phyloP scores from a whole-genome alignment of 768 basidiomycete genomes.

The Leucocoprinus sp. region DNA sequence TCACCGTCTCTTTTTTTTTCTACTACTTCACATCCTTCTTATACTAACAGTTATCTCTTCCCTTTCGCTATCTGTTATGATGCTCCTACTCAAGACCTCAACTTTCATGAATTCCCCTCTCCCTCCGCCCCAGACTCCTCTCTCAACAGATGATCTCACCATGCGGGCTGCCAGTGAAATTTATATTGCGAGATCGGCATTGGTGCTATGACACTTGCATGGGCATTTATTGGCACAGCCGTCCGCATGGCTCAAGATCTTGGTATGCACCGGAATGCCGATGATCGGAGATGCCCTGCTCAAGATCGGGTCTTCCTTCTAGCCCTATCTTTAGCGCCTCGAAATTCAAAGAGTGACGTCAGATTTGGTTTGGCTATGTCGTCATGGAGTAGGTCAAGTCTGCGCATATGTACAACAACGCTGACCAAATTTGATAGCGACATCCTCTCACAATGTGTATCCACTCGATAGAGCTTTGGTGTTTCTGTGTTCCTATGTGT shows the following conservation, averaged over 20 bases:
- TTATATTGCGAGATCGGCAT: constrained; percentile 84
- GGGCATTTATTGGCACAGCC: constrained; percentile 82
- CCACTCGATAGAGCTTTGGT: constrained; percentile 53
- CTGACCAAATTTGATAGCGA: constrained; percentile 26
- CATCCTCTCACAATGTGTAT: constrained; percentile 56
- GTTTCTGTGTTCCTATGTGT: constrained; percentile 72
- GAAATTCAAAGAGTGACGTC: constrained; percentile 61
- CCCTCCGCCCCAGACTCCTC: constrained; percentile 13
- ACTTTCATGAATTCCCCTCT: not conserved
- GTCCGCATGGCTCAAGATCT: constrained; percentile 90
- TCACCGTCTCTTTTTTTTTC: not conserved
- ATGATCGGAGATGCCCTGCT: constrained; percentile 61
- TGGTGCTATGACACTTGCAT: constrained; percentile 83
- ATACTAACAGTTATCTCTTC: constrained; percentile 35
- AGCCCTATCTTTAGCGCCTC: constrained; percentile 49
- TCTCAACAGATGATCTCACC: constrained; percentile 36
- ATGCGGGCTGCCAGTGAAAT: constrained; percentile 82
- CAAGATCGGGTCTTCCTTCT: too few species aligned
- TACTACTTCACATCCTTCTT: not conserved
- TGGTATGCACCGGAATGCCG: constrained; percentile 75
- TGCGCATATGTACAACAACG: not conserved
- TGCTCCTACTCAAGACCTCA: constrained; percentile 13
- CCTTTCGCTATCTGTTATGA: constrained; percentile 67
- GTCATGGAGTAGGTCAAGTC: constrained; percentile 51
- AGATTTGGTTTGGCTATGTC: constrained; percentile 75